Evolutionary conservation across 805 yeast genomes (phyloP).

Genomic region (Saturnispora saitoi): DNA sequence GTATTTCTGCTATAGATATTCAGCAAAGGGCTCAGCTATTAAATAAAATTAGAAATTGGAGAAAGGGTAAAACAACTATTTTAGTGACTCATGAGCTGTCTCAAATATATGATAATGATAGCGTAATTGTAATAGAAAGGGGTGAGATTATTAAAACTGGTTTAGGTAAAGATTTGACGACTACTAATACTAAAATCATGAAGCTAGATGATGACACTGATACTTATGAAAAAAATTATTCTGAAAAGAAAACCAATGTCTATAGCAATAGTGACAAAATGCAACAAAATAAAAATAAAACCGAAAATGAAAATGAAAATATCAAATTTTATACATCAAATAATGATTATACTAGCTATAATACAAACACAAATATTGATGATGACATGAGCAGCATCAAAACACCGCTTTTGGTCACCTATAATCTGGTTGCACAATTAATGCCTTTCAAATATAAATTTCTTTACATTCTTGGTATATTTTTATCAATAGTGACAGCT

Average conservation of each 20-base stretch:
- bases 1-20: conserved; percentile 72
- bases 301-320: neutral
- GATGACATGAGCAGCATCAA: conserved; percentile 5
- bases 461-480: conserved; percentile 40
- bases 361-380: neutral
- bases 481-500: conserved; percentile 49
- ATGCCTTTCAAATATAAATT: conserved; percentile 12
- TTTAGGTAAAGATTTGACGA: conserved; percentile 19
- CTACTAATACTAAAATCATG: neutral
- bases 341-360: neutral
- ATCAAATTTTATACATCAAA: neutral
- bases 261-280: no score
- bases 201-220: neutral
- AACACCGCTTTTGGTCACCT: conserved; percentile 9
- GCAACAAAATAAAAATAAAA: no score
- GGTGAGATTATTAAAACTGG: conserved; percentile 50
- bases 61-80: conserved; percentile 66
- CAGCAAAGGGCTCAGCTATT: conserved; percentile 38
- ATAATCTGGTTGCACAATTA: conserved; percentile 2
- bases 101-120: conserved; percentile 48
- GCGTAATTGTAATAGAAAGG: conserved; percentile 47
- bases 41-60: conserved; percentile 45
- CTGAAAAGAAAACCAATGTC: neutral
- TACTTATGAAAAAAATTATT: neutral
- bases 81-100: conserved; percentile 70